phyloP scores from a whole-genome alignment of 208 protist species.

The Herpetomonas samuelpessoai region DNA sequence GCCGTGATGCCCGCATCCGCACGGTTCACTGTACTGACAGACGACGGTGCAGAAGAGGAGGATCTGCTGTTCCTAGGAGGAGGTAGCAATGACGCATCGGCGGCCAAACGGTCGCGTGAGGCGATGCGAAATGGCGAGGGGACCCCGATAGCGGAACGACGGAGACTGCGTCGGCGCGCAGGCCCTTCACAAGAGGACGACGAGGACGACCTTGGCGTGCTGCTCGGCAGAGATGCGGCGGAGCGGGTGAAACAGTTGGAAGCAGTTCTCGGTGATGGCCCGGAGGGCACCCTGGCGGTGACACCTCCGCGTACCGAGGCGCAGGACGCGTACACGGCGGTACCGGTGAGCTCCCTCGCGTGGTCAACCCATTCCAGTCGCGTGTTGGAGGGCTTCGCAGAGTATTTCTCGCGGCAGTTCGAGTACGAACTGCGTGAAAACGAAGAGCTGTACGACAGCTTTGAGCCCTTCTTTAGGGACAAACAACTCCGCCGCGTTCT shows the following conservation, averaged over 20 bases:
- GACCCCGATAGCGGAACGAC: neutral
- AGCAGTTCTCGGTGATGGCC: constrained; percentile 14
- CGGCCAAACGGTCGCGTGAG: constrained; percentile 10
- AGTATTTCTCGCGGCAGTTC: constrained; percentile 68
- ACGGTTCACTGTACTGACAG: constrained; percentile 14
- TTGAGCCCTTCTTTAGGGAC: constrained; percentile 78
- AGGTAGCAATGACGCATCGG: neutral
- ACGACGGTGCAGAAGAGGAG: constrained; percentile 13
- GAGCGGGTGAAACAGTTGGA: constrained; percentile 29
- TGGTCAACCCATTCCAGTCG: constrained; percentile 47
- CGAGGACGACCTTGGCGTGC: constrained; percentile 75
- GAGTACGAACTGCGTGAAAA: constrained; percentile 52
- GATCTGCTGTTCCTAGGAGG: neutral
- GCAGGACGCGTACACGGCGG: constrained; percentile 6
- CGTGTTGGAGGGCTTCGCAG: constrained; percentile 23
- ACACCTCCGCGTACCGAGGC: constrained; percentile 2
- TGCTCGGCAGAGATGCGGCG: constrained; percentile 62
- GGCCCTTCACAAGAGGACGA: constrained; percentile 22
- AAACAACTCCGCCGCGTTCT: constrained; percentile 41
- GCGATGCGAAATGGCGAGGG: neutral
- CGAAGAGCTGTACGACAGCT: constrained; percentile 36
- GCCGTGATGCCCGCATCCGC: neutral
- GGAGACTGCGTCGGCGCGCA: neutral
- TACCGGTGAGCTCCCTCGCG: constrained; percentile 34
- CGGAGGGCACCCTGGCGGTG: neutral